Conservation (phyloP, 176 grass and related monocot species). For the Microstegium vimineum region DNA sequence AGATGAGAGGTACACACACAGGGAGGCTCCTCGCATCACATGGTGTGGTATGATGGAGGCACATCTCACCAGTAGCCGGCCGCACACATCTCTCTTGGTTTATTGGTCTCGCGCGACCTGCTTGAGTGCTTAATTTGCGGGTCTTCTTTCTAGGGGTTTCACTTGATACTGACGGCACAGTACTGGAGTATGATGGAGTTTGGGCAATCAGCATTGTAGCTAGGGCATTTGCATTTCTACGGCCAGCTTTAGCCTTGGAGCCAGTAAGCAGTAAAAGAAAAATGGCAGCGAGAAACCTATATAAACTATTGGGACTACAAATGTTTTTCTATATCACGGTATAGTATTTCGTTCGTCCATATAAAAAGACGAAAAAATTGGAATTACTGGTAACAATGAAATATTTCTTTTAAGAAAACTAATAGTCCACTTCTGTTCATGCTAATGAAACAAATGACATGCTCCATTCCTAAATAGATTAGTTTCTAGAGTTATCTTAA, state of each 20-base stretch:
- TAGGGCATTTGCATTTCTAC: slow-evolving; percentile 32
- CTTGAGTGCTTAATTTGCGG: no score
- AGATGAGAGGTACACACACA: slow-evolving; percentile 10
- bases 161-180: slow-evolving; percentile 32
- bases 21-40: slow-evolving; percentile 44
- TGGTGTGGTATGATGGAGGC: slow-evolving; percentile 49
- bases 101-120: slow-evolving; percentile 30
- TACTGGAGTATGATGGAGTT: slow-evolving; percentile 21
- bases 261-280: not conserved
- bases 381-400: not conserved
- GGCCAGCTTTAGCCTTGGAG: not conserved
- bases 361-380: not conserved
- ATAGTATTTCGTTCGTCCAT: no score
- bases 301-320: not conserved
- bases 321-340: not conserved
- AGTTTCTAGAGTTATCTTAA: no score
- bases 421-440: not conserved
- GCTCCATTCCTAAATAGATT: no score
- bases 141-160: slow-evolving; percentile 44
- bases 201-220: slow-evolving; percentile 17
- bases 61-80: slow-evolving; percentile 31
- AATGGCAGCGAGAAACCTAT: not conserved
- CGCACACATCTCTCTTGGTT: slow-evolving; percentile 36
- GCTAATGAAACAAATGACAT: not conserved
- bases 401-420: not conserved